Evolutionary conservation across 1,284 basidiomycete species (phyloP).

Genomic region (Vanrija pseudolonga): DNA sequence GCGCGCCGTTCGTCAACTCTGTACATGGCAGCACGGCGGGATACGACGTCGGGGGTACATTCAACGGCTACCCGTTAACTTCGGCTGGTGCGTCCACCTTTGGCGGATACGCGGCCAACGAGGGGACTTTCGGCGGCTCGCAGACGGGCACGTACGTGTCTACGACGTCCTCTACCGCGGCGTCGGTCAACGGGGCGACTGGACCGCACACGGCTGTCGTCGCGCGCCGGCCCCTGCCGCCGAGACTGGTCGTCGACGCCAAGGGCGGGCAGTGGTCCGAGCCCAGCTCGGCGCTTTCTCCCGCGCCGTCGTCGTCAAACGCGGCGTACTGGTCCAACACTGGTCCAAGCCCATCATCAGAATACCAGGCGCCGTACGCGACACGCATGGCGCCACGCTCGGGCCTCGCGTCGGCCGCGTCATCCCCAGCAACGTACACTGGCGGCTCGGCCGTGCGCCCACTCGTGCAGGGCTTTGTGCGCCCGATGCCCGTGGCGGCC

Average conservation of each 20-base stretch:
- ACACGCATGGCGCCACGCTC: too few species aligned
- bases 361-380: too few species aligned
- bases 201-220: too few species aligned
- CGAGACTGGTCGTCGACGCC: constrained; percentile 15
- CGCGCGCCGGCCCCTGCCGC: not conserved
- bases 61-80: too few species aligned
- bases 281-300: not conserved
- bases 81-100: not conserved
- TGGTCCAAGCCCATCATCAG: too few species aligned
- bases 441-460: not conserved
- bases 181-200: too few species aligned
- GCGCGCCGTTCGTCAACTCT: too few species aligned
- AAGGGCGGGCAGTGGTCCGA: constrained; percentile 2
- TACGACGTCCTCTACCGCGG: not conserved
- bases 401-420: not conserved
- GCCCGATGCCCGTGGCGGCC: not conserved
- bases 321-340: not conserved
- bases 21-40: too few species aligned
- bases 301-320: not conserved
- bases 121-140: too few species aligned
- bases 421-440: not conserved
- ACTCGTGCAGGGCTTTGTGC: not conserved
- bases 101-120: not conserved
- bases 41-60: too few species aligned
- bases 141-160: not conserved